phyloP scores from a whole-genome alignment of 192 early-diverging fungal species.

The Backusella sp. region DNA sequence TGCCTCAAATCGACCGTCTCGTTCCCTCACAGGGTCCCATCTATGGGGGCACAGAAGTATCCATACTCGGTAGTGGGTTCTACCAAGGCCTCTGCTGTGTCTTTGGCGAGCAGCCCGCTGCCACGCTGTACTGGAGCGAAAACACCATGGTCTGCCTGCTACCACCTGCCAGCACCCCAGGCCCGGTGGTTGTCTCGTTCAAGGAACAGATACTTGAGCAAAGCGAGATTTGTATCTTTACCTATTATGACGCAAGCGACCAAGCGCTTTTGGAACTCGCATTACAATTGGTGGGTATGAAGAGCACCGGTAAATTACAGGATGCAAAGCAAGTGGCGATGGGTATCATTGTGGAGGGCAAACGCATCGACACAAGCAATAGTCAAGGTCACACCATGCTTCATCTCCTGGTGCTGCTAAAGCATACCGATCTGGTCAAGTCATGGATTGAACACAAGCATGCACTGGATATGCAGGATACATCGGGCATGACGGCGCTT shows the following conservation, averaged over 20 bases:
- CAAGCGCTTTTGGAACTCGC: slow-evolving; percentile 89
- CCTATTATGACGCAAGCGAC: slow-evolving; percentile 67
- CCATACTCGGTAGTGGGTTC: slow-evolving; percentile 82
- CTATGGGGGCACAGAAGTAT: slow-evolving; percentile 83
- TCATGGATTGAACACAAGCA: slow-evolving; percentile 35
- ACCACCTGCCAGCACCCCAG: slow-evolving; percentile 73
- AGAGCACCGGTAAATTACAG: slow-evolving; percentile 77
- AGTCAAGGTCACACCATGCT: slow-evolving; percentile 58
- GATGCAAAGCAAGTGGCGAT: slow-evolving; percentile 74
- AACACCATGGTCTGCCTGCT: slow-evolving; percentile 81
- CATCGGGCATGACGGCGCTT: slow-evolving; percentile 67
- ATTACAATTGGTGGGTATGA: slow-evolving; percentile 83
- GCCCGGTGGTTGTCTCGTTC: slow-evolving; percentile 65
- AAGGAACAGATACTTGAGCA: slow-evolving; percentile 48
- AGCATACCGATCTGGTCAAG: slow-evolving; percentile 47
- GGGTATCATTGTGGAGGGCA: slow-evolving; percentile 53
- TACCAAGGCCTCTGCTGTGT: slow-evolving; percentile 62
- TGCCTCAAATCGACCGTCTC: slow-evolving; percentile 62
- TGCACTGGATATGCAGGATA: slow-evolving; percentile 47
- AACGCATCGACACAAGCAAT: slow-evolving; percentile 22
- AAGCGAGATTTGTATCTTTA: slow-evolving; percentile 41
- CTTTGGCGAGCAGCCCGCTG: slow-evolving; percentile 78
- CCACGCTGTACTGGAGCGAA: slow-evolving; percentile 76
- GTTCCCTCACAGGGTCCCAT: slow-evolving; percentile 84
- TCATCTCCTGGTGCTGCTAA: slow-evolving; percentile 62